Evolutionary conservation across 2,329 filamentous ascomycete species (phyloP).

Genomic region (Fusarium lyarnte): DNA sequence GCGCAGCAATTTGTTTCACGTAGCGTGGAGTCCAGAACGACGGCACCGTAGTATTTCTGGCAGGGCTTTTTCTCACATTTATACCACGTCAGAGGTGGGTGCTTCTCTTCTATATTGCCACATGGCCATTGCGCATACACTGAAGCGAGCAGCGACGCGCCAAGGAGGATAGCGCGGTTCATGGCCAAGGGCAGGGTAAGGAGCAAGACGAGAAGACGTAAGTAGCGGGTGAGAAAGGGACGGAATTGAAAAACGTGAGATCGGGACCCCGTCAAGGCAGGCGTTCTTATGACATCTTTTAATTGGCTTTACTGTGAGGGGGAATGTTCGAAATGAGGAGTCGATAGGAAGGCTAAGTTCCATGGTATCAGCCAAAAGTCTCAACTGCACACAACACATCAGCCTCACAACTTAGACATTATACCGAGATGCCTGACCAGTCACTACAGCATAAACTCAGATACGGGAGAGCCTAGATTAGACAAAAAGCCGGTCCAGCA

Average conservation of each 20-base stretch:
- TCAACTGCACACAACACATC: background rate
- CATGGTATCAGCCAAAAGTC: background rate
- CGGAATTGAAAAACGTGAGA: background rate
- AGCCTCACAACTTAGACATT: background rate
- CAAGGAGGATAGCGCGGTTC: background rate
- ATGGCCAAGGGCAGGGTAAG: background rate
- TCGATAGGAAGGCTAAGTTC: background rate
- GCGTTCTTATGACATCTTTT: too few relatives aligned
- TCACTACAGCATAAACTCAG: background rate
- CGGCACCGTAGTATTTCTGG: background rate
- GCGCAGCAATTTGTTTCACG: background rate
- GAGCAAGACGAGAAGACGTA: background rate
- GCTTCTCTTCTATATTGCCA: background rate
- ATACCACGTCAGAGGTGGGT: background rate
- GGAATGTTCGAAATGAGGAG: background rate
- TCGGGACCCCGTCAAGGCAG: rapidly evolving
- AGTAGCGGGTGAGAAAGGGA: background rate
- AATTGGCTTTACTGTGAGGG: too few relatives aligned
- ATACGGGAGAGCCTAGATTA: too few relatives aligned
- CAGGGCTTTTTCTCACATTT: background rate
- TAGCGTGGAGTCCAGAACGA: background rate
- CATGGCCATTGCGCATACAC: background rate
- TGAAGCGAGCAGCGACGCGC: background rate
- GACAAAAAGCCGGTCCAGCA: background rate
- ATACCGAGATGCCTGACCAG: rapidly evolving